Evolutionary conservation across 352 stramenopile species (phyloP).

Genomic region (Globisporangium spinosum): DNA sequence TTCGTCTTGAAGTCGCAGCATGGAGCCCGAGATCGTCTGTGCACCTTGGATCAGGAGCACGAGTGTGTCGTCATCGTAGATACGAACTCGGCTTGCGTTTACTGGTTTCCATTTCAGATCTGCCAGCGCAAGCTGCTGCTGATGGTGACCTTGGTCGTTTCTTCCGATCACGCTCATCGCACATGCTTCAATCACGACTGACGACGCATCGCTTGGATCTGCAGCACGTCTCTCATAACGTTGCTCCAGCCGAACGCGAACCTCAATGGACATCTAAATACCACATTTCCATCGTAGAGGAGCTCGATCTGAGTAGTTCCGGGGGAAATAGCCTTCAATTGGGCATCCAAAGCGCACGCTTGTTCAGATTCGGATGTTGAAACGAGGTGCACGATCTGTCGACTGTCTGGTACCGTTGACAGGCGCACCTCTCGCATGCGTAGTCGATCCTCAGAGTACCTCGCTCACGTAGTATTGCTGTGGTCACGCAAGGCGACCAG

Average conservation of each 20-base stretch:
- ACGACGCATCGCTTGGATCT: not conserved
- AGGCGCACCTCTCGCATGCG: not conserved
- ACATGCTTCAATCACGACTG: not conserved
- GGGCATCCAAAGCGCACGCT: not conserved
- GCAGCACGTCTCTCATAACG: not conserved
- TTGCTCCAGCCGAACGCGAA: not conserved
- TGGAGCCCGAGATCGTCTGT: not conserved
- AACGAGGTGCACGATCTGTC: not conserved
- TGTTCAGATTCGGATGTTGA: not conserved
- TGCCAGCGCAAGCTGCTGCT: not conserved
- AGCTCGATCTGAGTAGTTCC: not conserved
- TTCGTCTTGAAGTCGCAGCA: not conserved
- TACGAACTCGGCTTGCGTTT: not conserved
- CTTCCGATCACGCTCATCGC: not conserved
- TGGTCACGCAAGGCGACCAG: not conserved
- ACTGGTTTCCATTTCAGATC: slow-evolving; percentile 9
- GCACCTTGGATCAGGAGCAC: slow-evolving; percentile 7
- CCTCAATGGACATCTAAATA: slow-evolving; percentile 10
- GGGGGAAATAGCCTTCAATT: not conserved
- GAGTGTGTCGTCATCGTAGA: slow-evolving; percentile 4
- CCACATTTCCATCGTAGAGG: not conserved
- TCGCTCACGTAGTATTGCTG: not conserved
- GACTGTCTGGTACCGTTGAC: not conserved
- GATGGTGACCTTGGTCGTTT: too few species aligned
- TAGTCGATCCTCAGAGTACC: not conserved